Evolutionary conservation across 1,284 basidiomycete species (phyloP), one percentile per base, ranked within the genome.

Genomic region (Cutaneotrichosporon sp.): DNA sequence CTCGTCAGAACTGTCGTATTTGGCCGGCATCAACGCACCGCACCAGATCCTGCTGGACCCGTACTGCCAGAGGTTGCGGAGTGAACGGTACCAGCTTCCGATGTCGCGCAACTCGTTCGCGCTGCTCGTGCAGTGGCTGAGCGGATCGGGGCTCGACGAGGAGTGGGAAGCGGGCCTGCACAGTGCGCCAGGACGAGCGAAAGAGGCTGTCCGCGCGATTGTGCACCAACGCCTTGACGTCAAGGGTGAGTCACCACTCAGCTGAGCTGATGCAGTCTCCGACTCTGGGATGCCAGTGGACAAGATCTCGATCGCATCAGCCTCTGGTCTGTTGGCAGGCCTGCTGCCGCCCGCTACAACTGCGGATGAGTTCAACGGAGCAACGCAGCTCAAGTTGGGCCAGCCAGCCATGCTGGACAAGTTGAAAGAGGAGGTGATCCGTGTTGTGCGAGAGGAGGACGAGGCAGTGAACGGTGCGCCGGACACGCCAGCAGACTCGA

Each of bases 101-200:
- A 91, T 99, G 87, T 93, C 91, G 67, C 87, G 91, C 51, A 95
- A 93, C 52, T 91, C 94, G 1, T 96, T 97, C 76, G 87, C 90
- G 47, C 86, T 99, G 8, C 84, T 99, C 11, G 85, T 98, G 9
- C 95, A 95, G 42, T 99, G 97, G 97, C 82, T 99, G 61, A 97
- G 92, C 34, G 92, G 95, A 73, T 88, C 89, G 1, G 82, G 89
- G 32, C 90, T 94, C 34, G 85, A 87, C 64, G 90, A 91, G 10
- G 88, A 89, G 57, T 90, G 92, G 21, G 91, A 92, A 61, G 71
- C 80, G 70, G 85, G 88, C 30, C 88, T 92, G 8, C 91, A 93
- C 70, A 87, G 85, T 67, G 87, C 70, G 38, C 72, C 79, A 18
- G 78, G 77, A 36, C 81, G 91, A 72, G 85, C 91, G 61, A 71